phyloP scores from a whole-genome alignment of 2,329 filamentous ascomycete species.

The Exserohilum rostratum region DNA sequence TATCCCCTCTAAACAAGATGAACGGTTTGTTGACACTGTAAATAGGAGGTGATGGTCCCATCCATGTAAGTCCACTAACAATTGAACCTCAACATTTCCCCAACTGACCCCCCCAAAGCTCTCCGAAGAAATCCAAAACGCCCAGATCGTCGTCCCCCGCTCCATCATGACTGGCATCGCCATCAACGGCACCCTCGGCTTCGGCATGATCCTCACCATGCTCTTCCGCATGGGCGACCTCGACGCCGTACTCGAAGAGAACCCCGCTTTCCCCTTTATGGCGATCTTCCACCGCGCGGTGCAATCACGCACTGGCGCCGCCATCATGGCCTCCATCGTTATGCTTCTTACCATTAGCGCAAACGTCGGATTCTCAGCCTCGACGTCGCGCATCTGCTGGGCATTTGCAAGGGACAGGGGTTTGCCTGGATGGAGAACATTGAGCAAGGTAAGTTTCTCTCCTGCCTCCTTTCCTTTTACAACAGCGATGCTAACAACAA shows the following conservation, averaged over 20 bases:
- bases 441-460: slow-evolving; percentile 24
- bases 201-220: slow-evolving; percentile 35
- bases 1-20: not conserved
- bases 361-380: slow-evolving; percentile 45
- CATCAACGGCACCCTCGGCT: slow-evolving; percentile 48
- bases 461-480: no score
- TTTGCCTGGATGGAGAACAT: slow-evolving; percentile 44
- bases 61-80: slow-evolving; percentile 37
- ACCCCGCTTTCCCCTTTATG: slow-evolving; percentile 55
- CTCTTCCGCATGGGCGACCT: slow-evolving; percentile 46
- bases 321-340: slow-evolving; percentile 49
- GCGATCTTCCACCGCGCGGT: slow-evolving; percentile 53
- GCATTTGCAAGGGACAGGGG: slow-evolving; percentile 51
- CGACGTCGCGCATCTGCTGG: slow-evolving; percentile 48
- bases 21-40: not conserved
- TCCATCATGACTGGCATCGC: slow-evolving; percentile 48
- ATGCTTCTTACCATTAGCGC: slow-evolving; percentile 42
- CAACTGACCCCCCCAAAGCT: slow-evolving; percentile 26
- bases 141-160: slow-evolving; percentile 37
- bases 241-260: slow-evolving; percentile 32
- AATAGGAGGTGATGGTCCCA: slow-evolving; percentile 39
- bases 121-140: slow-evolving; percentile 41
- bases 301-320: slow-evolving; percentile 46
- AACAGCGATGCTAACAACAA: no score
- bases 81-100: not conserved